A percentile compares a stretch with the other conserved stretches of the same genome.
These are phyloP conservation scores for Elasticomyces elasticus DNA, from an alignment of 495 filamentous ascomycete species.

Conservation along the genomic window DNA sequence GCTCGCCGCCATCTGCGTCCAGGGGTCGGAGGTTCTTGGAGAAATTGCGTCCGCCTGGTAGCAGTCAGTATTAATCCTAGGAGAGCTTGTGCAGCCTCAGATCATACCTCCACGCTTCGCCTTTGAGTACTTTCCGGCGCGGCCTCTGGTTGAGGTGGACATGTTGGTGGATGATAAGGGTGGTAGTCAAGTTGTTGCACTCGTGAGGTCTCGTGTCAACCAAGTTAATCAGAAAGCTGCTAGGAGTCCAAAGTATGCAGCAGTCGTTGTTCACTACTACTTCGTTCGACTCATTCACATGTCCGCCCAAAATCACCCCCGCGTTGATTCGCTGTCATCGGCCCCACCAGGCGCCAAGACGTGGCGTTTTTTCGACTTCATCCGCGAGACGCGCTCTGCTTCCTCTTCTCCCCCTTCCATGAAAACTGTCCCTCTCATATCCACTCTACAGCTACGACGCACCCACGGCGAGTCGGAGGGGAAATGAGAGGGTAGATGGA, in stretches of 20 bases:
- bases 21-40: constrained; percentile 77
- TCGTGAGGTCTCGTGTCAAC: not conserved
- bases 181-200: not conserved
- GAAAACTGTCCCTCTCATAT: constrained; percentile 4
- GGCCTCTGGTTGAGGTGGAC: constrained; percentile 56
- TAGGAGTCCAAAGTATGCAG: not conserved
- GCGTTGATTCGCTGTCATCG: not conserved
- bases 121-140: constrained; percentile 90
- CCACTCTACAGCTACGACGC: constrained; percentile 5
- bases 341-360: not conserved
- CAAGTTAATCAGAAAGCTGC: not conserved
- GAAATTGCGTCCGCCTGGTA: constrained; percentile 82
- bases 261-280: not conserved
- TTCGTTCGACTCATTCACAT: not conserved
- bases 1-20: constrained; percentile 69
- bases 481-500: constrained; percentile 8
- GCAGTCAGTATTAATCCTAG: not conserved
- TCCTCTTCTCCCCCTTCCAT: not conserved
- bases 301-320: not conserved
- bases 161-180: constrained; percentile 33
- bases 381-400: not conserved
- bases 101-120: constrained; percentile 78
- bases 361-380: not conserved
- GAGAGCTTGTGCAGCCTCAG: not conserved
- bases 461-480: constrained; percentile 7